phyloP scores from a whole-genome alignment of 768 basidiomycete genomes.

The Rhodosporidiobolus sp. region DNA sequence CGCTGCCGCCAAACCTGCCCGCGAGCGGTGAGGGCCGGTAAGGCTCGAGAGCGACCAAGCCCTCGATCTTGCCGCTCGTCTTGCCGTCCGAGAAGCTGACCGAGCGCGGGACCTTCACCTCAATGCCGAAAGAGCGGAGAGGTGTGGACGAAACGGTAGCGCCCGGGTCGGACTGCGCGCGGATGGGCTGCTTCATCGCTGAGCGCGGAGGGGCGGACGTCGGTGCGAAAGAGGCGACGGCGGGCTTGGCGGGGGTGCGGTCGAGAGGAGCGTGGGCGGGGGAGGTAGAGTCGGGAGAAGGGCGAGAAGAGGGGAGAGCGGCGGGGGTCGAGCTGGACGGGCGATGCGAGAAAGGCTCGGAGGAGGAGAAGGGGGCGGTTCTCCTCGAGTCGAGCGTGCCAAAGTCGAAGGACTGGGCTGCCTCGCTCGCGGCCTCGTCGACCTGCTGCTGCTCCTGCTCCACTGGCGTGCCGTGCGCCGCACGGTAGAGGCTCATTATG shows the following conservation, averaged over 20 bases:
- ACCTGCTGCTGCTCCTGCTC: not conserved
- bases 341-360: not conserved
- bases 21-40: not conserved
- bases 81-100: constrained; percentile 98
- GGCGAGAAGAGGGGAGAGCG: not conserved
- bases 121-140: constrained; percentile 23
- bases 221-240: not conserved
- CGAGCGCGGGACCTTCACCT: constrained; percentile 62
- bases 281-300: not conserved
- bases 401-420: not conserved
- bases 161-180: constrained; percentile 20
- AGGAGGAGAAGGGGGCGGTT: not conserved
- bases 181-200: constrained; percentile 40
- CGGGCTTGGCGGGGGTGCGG: not conserved
- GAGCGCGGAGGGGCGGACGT: constrained; percentile 30
- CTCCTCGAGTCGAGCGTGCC: not conserved
- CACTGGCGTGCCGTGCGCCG: not conserved
- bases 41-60: constrained; percentile 14
- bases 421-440: not conserved
- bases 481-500: not conserved
- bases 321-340: constrained; percentile 15
- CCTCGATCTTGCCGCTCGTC: constrained; percentile 74
- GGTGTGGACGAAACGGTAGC: constrained; percentile 53
- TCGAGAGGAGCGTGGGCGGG: not conserved
- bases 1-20: constrained; percentile 10